Percentiles rank a stretch among this genome's conserved stretches.
Evolutionary conservation across 495 filamentous ascomycete species (phyloP).

Genomic region (Neurospora sp.): DNA sequence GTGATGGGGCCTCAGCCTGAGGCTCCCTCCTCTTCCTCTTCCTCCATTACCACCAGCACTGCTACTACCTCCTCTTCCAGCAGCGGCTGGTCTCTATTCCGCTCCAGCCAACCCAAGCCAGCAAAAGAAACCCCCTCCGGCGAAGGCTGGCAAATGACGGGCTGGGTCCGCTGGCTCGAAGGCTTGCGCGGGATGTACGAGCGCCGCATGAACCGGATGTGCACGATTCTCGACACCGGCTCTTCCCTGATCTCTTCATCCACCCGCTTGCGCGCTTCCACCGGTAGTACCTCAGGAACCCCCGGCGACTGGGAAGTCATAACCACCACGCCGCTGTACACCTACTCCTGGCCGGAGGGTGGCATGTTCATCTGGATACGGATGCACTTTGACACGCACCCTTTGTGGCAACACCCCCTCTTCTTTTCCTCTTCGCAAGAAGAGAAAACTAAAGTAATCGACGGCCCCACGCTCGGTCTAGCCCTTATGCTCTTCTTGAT

Average conservation of each 20-base stretch:
- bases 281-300: not conserved
- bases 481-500: slow-evolving; percentile 70
- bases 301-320: slow-evolving; percentile 56
- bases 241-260: slow-evolving; percentile 46
- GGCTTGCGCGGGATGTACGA: slow-evolving; percentile 76
- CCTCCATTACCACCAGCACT: slow-evolving; percentile 12
- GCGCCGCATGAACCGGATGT: slow-evolving; percentile 70
- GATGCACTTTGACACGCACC: slow-evolving; percentile 58
- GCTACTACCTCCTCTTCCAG: slow-evolving; percentile 15
- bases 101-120: not conserved
- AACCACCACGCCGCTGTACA: slow-evolving; percentile 56
- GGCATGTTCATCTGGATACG: slow-evolving; percentile 91
- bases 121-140: not conserved
- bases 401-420: slow-evolving; percentile 39
- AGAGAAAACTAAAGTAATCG: slow-evolving; percentile 7
- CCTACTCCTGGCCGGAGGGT: slow-evolving; percentile 69
- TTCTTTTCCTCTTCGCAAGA: not conserved
- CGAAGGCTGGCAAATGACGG: slow-evolving; percentile 65
- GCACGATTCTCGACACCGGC: slow-evolving; percentile 53
- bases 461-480: slow-evolving; percentile 35
- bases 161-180: slow-evolving; percentile 84
- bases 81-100: not conserved
- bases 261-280: slow-evolving; percentile 19
- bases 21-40: slow-evolving; percentile 22
- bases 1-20: slow-evolving; percentile 56